phyloP scores from a whole-genome alignment of 2,329 filamentous ascomycete species.

The Proliferodiscus dingleyae region DNA sequence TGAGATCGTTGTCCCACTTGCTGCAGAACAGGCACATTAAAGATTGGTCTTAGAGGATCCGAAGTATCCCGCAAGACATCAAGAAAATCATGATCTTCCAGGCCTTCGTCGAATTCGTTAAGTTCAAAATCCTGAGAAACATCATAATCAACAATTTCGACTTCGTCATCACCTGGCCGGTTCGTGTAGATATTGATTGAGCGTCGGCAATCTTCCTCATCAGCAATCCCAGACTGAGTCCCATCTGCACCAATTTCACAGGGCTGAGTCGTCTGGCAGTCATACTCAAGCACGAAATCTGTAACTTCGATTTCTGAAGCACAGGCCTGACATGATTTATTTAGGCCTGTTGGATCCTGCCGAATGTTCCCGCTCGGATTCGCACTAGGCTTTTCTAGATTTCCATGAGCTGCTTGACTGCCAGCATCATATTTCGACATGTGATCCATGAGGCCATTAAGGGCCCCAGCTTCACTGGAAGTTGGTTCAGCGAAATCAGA shows the following conservation, averaged over 20 bases:
- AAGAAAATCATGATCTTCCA: constrained; percentile 26
- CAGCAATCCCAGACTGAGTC: neutral
- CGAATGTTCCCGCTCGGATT: too few relatives aligned
- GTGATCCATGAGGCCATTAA: neutral
- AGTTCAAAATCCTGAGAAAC: constrained; percentile 1
- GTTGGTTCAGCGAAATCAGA: constrained; percentile 3
- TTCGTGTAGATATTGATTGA: constrained; percentile 5
- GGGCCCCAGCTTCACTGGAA: constrained; percentile 9
- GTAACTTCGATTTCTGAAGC: too few relatives aligned
- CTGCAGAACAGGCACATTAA: neutral
- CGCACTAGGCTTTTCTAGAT: neutral
- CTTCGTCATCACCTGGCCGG: constrained; percentile 8
- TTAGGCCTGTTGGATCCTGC: too few relatives aligned
- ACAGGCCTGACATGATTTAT: too few relatives aligned
- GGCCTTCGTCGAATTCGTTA: constrained; percentile 23
- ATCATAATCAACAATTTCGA: neutral
- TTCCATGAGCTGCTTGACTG: neutral
- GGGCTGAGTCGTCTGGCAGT: too few relatives aligned
- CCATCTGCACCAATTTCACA: too few relatives aligned
- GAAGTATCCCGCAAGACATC: constrained; percentile 10
- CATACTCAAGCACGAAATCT: too few relatives aligned
- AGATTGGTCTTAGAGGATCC: neutral
- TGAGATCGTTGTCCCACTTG: neutral
- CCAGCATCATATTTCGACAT: neutral
- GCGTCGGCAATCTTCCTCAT: neutral